Base-by-base conservation (phyloP, 306 rosid species). In the Trifolium fragiferum region DNA sequence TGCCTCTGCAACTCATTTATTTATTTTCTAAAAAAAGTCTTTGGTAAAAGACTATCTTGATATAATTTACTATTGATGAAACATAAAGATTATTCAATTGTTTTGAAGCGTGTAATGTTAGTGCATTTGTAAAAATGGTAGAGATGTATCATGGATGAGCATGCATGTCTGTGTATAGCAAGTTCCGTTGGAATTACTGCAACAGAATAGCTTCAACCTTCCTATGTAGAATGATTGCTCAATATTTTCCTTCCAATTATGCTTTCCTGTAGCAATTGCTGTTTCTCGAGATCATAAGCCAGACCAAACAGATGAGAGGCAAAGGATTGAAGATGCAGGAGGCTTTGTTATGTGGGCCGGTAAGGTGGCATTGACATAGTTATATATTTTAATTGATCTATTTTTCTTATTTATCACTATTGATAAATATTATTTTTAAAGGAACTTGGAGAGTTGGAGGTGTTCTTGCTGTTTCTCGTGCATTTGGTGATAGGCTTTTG, bases 401-500 rank as follows among this genome's bases (percentile, higher is more conserved):
- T 44, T 70, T 65, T 40, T 60, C 23, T 41, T 4, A 66, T 20
- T 59, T 38, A 41, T 63, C 47, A 10, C 25, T 57, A 37, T 74
- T 80, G 77, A 50, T 66, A 59, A 41, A 76, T 16, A 35, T 70
- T 54, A 33, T 68, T 55, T 70, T 30, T 60, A 53, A 83, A 93
- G 98, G 98, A 85, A 93, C 98, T 74, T 93, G 98, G 98, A 93
- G 98, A 85, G 98, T 93, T 79, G 97, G 98, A 84, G 98, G 98
- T 68, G 98, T 93, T 83, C 98, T 93, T 70, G 98, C 97, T 76
- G 97, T 90, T 86, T 93, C 97, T 66, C 98, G 97, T 76, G 98
- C 97, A 55, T 93, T 93, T 80, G 97, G 98, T 69, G 98, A 91
- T 88, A 90, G 93, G 87, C 89, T 90, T 14, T 86, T 93, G 84